Conservation (phyloP, 2,329 filamentous ascomycete genomes). For the Anisogramma anomala region DNA sequence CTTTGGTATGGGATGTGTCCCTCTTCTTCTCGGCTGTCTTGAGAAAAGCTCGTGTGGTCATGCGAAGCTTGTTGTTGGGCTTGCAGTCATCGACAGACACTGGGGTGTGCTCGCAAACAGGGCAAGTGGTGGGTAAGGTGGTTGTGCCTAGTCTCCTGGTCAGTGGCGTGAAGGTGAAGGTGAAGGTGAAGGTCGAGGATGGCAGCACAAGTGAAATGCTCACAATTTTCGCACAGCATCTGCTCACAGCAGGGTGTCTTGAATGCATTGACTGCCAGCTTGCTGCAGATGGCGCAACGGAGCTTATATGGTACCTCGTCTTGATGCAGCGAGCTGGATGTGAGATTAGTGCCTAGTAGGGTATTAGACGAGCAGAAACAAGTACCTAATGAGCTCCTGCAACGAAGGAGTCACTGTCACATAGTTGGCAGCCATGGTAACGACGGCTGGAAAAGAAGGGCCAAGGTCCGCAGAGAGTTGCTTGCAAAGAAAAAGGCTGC, state of each 20-base stretch:
- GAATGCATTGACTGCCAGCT: constrained; percentile 80
- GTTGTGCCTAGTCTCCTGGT: constrained; percentile 53
- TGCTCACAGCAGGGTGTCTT: constrained; percentile 92
- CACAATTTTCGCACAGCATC: constrained; percentile 84
- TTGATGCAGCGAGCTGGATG: constrained; percentile 63
- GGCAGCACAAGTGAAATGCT: too few relatives aligned
- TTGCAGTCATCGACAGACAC: constrained; percentile 79
- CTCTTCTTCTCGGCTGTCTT: constrained; percentile 86
- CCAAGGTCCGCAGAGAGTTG: too few relatives aligned
- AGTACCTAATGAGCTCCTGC: constrained; percentile 47
- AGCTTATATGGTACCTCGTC: constrained; percentile 94
- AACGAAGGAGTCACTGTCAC: constrained; percentile 35
- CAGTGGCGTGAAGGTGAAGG: constrained; percentile 3
- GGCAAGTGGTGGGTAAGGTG: constrained; percentile 66
- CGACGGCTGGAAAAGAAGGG: constrained; percentile 7
- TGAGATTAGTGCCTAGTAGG: too few relatives aligned
- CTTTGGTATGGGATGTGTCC: constrained; percentile 49
- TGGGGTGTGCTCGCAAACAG: constrained; percentile 85
- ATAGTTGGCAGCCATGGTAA: constrained; percentile 17
- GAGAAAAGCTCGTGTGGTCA: constrained; percentile 82
- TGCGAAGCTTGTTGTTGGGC: constrained; percentile 80
- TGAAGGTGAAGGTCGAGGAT: background rate
- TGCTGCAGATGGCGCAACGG: constrained; percentile 86
- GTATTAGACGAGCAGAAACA: too few relatives aligned
- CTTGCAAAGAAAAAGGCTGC: too few relatives aligned